A percentile compares a stretch with the other conserved stretches of the same genome.
Evolutionary conservation across 2,329 filamentous ascomycete genomes (phyloP).

Genomic region (Ramichloridium luteum): DNA sequence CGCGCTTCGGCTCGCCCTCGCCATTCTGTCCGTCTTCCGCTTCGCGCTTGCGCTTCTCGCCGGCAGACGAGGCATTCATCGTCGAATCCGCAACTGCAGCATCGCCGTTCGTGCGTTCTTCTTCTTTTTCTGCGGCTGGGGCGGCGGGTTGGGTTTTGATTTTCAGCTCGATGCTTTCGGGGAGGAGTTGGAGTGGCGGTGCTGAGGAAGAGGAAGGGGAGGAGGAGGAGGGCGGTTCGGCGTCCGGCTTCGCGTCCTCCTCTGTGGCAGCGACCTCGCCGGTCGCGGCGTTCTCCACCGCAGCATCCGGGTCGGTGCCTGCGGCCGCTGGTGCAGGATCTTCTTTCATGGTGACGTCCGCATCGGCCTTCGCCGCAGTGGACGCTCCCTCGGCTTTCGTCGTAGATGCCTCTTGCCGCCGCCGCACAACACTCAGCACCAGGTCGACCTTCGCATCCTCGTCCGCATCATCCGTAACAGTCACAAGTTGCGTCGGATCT

Average conservation of each 20-base stretch:
- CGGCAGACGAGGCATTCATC: constrained; percentile 1
- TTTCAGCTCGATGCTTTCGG: constrained; percentile 10
- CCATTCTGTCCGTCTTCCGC: constrained; percentile 15
- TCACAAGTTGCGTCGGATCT: constrained; percentile 58
- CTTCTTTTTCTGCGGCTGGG: constrained; percentile 12
- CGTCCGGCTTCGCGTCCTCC: no score
- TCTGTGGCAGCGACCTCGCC: constrained; percentile 6
- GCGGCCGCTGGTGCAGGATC: background rate
- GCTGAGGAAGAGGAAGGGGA: no score
- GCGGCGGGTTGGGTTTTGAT: no score
- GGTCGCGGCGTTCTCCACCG: constrained; percentile 4
- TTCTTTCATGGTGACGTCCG: constrained; percentile 1
- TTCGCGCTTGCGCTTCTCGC: constrained; percentile 21
- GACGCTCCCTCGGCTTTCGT: background rate
- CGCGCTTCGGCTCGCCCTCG: constrained; percentile 15
- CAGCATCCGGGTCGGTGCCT: background rate
- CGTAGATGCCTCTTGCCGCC: background rate
- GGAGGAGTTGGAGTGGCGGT: constrained; percentile 10
- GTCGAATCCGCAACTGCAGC: constrained; percentile 6
- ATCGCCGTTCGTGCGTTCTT: constrained; percentile 9
- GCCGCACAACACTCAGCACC: constrained; percentile 40
- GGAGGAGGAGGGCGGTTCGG: background rate
- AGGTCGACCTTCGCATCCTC: constrained; percentile 74
- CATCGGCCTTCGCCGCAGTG: background rate
- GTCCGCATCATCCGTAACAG: constrained; percentile 71